Evolutionary conservation across 2,329 filamentous ascomycete genomes (phyloP), one percentile per base, ranked within the genome.

Genomic region (Ilyonectria mors-panacis): DNA sequence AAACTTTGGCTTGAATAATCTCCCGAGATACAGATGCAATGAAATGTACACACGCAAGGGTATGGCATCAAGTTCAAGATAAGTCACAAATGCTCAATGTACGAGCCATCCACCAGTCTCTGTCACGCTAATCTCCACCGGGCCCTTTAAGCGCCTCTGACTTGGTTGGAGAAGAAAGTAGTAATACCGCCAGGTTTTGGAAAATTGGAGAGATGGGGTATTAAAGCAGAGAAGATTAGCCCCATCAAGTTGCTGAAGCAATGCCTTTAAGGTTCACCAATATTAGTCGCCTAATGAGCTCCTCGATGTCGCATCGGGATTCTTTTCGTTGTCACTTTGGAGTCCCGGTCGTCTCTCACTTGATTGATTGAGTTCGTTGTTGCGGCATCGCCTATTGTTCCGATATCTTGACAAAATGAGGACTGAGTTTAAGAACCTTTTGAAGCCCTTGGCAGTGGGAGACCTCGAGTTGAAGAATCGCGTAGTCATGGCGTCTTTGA

Each of bases 401-500:
- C 7, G 39, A n/a, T 15, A n/a, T 1, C 2, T 42, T 15, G 6
- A 12, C 39, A 45, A 45, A 9, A 45, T 45, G 44, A 19, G 44
- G 19, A 2, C 44, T 5, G 44, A 23, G 8, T 45, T 57, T 21
- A 6, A 57, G 17, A 44, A 55, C 30, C 48, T 62, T 7, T 26
- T 62, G 21, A 44, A 50, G n/a, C 59, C 59, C 21, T 23, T 62
- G 47, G 28, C 42, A 15, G 53, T 62, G 35, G 59, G 59, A 9
- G 50, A 62, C 12, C 26, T 51, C 35, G 28, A 53, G 23, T 35
- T 62, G 6, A 51, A 62, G 48, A 44, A 62, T 37, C 47, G 59
- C 23, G 47, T 62, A 21, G 35, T 62, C 2, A 53, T 62, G 59
- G 59, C 59, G 2, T 53, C 59, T 2, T n/a, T 62, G 33, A 62